A percentile compares a stretch with the other conserved stretches of the same genome.
Evolutionary conservation across 345 rosid species (phyloP).

Genomic region (Eucalyptus sp.): DNA sequence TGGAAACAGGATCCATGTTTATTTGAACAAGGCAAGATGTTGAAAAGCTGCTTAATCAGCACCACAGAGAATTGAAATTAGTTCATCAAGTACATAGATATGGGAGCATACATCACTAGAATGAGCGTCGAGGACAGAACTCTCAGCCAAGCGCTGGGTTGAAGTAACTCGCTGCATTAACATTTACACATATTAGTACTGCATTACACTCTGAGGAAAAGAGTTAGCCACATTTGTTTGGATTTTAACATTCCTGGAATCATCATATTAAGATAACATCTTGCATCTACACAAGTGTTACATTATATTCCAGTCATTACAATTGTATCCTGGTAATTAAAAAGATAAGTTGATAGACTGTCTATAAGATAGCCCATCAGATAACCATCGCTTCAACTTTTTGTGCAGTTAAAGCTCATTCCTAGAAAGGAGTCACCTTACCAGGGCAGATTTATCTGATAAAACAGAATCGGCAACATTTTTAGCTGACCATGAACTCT

Average conservation of each 20-base stretch:
- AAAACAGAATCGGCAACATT: conserved; percentile 89
- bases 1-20: background rate
- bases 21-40: background rate
- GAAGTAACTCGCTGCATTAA: conserved; percentile 81
- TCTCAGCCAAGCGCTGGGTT: conserved; percentile 78
- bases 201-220: background rate
- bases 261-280: background rate
- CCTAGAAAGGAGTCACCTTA: conserved; percentile 12
- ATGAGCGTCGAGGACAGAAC: conserved; percentile 86
- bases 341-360: background rate
- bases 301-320: background rate
- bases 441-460: conserved; percentile 87
- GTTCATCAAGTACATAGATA: background rate
- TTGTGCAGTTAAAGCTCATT: background rate
- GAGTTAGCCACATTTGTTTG: background rate
- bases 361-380: background rate
- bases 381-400: background rate
- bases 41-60: background rate
- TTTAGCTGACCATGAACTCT: conserved; percentile 75
- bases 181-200: background rate
- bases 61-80: background rate
- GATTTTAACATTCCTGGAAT: background rate
- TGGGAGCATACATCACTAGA: conserved; percentile 36
- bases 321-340: background rate
- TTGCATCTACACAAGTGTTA: background rate